A percentile compares a stretch with the other conserved stretches of the same genome.
Evolutionary conservation across 2,329 filamentous ascomycete genomes (phyloP).

Genomic region (Alternaria consortialis): DNA sequence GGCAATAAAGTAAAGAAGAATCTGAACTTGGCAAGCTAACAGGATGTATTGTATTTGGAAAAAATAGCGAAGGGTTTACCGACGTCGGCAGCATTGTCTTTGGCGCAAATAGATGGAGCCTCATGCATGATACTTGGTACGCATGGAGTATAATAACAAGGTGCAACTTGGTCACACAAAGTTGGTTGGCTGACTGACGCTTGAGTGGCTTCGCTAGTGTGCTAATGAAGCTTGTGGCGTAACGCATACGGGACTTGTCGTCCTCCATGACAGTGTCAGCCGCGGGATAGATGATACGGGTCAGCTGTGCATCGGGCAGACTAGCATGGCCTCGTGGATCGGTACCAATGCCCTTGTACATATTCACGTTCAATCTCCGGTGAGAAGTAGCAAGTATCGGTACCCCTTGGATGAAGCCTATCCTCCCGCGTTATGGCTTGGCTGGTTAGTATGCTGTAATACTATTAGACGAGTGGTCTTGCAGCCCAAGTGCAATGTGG

Average conservation of each 20-base stretch:
- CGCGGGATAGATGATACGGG: conserved; percentile 21
- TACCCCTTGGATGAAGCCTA: conserved; percentile 14
- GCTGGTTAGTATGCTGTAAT: conserved; percentile 22
- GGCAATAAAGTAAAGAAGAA: conserved; percentile 30
- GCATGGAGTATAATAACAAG: conserved; percentile 24
- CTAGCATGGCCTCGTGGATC: conserved; percentile 19
- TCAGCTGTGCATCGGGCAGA: conserved; percentile 32
- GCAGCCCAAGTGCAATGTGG: conserved; percentile 21
- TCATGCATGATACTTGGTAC: conserved; percentile 26
- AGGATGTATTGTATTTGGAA: conserved; percentile 14
- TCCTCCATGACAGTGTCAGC: conserved; percentile 15
- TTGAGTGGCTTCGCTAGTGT: conserved; percentile 15
- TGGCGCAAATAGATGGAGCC: conserved; percentile 26
- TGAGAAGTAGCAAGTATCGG: conserved; percentile 16
- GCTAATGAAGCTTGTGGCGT: conserved; percentile 21
- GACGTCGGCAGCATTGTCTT: conserved; percentile 18
- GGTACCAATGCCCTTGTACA: conserved; percentile 24
- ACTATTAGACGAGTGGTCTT: conserved; percentile 26
- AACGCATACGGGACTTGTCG: conserved; percentile 14
- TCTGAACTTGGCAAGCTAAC: conserved; percentile 31
- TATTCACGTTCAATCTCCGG: conserved; percentile 16
- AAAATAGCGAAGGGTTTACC: conserved; percentile 14
- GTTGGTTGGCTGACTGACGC: conserved; percentile 18
- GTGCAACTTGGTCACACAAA: conserved; percentile 27
- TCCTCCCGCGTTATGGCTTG: conserved; percentile 3